These are phyloP conservation scores for Globisporangium perplexum DNA, from an alignment of 352 stramenopile species.

Conservation along the genomic window DNA sequence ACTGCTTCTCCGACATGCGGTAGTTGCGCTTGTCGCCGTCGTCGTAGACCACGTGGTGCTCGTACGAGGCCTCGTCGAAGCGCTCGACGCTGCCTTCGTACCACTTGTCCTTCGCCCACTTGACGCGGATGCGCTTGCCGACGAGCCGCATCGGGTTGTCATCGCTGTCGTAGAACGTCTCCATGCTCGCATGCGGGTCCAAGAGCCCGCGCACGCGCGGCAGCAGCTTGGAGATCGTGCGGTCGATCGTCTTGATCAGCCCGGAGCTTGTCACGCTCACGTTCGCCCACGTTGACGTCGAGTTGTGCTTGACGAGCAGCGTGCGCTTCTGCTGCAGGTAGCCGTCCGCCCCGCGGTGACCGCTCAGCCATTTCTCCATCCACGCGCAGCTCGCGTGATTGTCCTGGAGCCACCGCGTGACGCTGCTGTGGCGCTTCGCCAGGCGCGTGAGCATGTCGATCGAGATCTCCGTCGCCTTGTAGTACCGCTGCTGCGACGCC, in stretches of 20 bases:
- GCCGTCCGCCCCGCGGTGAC: constrained; percentile 55
- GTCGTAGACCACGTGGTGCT: constrained; percentile 83
- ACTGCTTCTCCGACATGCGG: constrained; percentile 87
- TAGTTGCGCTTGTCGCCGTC: constrained; percentile 85
- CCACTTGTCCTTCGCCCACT: constrained; percentile 89
- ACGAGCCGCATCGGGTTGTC: constrained; percentile 83
- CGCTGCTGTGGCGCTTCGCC: constrained; percentile 64
- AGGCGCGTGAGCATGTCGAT: constrained; percentile 84
- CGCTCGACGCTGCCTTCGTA: constrained; percentile 74
- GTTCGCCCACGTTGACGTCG: constrained; percentile 75
- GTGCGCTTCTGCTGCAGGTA: constrained; percentile 72
- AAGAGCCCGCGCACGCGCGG: constrained; percentile 51
- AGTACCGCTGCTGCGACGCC: constrained; percentile 81
- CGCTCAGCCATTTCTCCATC: constrained; percentile 81
- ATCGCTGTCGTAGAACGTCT: constrained; percentile 88
- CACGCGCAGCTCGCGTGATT: constrained; percentile 63
- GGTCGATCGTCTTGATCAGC: constrained; percentile 60
- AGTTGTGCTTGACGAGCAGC: constrained; percentile 82
- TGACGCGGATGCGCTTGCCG: constrained; percentile 78
- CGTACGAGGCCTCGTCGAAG: constrained; percentile 77
- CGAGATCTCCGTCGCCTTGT: constrained; percentile 81
- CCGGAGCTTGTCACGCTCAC: constrained; percentile 47
- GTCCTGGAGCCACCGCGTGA: constrained; percentile 59
- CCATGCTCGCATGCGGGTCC: constrained; percentile 27
- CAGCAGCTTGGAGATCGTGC: constrained; percentile 49